Base-by-base conservation (phyloP, 495 filamentous ascomycete genomes). In the Hypoxylon fuscum region DNA sequence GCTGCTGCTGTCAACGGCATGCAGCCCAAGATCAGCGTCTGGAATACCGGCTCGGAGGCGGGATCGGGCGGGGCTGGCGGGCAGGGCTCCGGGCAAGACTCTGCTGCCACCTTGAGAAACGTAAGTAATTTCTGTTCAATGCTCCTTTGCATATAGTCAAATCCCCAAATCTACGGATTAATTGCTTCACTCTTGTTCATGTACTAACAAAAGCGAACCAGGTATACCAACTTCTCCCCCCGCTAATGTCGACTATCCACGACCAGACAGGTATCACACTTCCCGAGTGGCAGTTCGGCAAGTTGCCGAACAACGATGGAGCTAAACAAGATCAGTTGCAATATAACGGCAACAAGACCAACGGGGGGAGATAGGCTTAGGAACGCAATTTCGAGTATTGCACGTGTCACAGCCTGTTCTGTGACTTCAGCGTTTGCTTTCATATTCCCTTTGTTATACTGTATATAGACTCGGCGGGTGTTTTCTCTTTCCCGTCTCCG, bases 1-100 rank as follows among this genome's bases (percentile, higher is more conserved):
- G 91, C 88, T 18, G 64, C 77, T 34, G 91, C 90, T 18, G 83
- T 95, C 73, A 78, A 86, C 40, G 91, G 91, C 44, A 76, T 95
- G 63, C 84, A 91, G 66, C 91, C 91, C 51, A 95, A 93, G 86
- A 95, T 95, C 75, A 91, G 85, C 44, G 83, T 92, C 8, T 95
- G 91, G 91, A 93, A 93, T 72, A 93, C 91, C 27, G 90, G 88
- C 17, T 72, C 73, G 44, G 76, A 79, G 49, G 72, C 68, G 9
- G 74, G 75, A 17, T 66, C 62, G 23, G 55, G 44, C 27, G 58
- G 63, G 21, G 70, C 70, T 21, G 76, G 64, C 12, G 74, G 62
- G 7, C 72, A 61, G 9, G 66, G 62, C n/a, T 70, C 69, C 25
- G 60, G 62, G 42, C 72, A 71, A 37, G 71, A 74, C 57, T 71